These are phyloP conservation scores for Colletotrichum acutatum DNA, from an alignment of 2,329 filamentous ascomycete species.

Conservation along the genomic window DNA sequence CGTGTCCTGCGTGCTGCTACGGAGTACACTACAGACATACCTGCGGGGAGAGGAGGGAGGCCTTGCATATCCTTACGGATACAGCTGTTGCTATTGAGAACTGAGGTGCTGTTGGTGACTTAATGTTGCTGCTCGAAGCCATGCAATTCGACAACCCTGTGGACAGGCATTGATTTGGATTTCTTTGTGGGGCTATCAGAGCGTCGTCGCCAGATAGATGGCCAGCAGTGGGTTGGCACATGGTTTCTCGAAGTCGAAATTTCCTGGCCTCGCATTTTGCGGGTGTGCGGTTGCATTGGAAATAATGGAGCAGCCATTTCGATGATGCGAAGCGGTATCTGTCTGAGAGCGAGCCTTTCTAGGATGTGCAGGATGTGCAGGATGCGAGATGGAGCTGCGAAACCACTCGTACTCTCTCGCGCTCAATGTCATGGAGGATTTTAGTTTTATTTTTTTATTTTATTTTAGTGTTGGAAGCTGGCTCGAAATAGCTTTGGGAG, in stretches of 20 bases:
- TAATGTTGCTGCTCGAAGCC: conserved; percentile 15
- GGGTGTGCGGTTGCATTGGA: conserved; percentile 28
- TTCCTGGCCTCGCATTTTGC: conserved; percentile 15
- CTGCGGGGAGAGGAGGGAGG: background rate
- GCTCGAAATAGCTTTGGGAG: conserved; percentile 5
- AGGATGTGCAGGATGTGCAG: conserved; percentile 9
- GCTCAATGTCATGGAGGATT: background rate
- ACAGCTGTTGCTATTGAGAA: background rate
- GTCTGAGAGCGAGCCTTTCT: conserved; percentile 20
- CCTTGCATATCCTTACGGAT: conserved; percentile 6
- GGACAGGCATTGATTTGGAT: conserved; percentile 36
- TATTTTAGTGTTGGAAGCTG: background rate
- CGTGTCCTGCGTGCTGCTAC: conserved; percentile 3
- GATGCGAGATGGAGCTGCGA: conserved; percentile 19
- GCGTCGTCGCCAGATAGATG: conserved; percentile 27
- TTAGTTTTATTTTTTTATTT: too few species aligned
- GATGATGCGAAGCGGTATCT: conserved; percentile 22
- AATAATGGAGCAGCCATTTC: conserved; percentile 25
- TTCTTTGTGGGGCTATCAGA: conserved; percentile 24
- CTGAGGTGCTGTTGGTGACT: background rate
- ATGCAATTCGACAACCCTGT: conserved; percentile 25
- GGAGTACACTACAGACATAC: background rate
- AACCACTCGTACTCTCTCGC: background rate
- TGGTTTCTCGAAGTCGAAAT: conserved; percentile 1
- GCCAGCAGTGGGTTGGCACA: conserved; percentile 22